These are phyloP conservation scores for Globisporangium orthogonon DNA, from an alignment of 352 stramenopile genomes.

Conservation along the genomic window DNA sequence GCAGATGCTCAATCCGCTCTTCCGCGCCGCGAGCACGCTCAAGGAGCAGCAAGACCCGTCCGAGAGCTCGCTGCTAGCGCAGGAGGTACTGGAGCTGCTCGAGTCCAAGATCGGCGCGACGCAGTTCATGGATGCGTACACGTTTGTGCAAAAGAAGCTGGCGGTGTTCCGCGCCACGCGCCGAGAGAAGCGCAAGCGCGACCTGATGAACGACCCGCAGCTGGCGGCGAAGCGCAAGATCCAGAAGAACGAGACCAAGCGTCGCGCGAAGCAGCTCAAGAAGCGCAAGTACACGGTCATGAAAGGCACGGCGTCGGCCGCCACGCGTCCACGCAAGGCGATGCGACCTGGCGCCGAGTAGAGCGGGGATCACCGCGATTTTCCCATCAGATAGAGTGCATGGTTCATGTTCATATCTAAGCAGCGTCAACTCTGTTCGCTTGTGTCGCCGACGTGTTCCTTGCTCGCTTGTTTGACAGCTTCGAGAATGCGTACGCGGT, in stretches of 20 bases:
- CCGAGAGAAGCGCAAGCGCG: conserved; percentile 73
- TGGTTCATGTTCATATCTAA: background rate
- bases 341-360: conserved; percentile 60
- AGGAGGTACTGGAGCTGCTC: conserved; percentile 85
- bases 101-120: conserved; percentile 67
- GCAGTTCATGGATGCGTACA: conserved; percentile 77
- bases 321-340: conserved; percentile 45
- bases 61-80: conserved; percentile 54
- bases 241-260: conserved; percentile 84
- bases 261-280: conserved; percentile 73
- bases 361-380: background rate
- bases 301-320: conserved; percentile 71
- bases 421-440: background rate
- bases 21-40: conserved; percentile 47
- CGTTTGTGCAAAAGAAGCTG: conserved; percentile 81
- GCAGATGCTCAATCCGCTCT: conserved; percentile 84
- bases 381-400: conserved; percentile 7
- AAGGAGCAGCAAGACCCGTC: conserved; percentile 44
- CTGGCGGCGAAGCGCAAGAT: conserved; percentile 73
- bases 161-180: conserved; percentile 59
- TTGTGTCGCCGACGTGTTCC: background rate
- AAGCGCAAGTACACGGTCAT: conserved; percentile 86
- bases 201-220: conserved; percentile 71
- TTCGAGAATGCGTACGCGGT: conserved; percentile 67
- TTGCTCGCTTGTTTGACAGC: conserved; percentile 11